Evolutionary conservation across 2,329 filamentous ascomycete genomes (phyloP).

Genomic region (Ilyonectria destructans): DNA sequence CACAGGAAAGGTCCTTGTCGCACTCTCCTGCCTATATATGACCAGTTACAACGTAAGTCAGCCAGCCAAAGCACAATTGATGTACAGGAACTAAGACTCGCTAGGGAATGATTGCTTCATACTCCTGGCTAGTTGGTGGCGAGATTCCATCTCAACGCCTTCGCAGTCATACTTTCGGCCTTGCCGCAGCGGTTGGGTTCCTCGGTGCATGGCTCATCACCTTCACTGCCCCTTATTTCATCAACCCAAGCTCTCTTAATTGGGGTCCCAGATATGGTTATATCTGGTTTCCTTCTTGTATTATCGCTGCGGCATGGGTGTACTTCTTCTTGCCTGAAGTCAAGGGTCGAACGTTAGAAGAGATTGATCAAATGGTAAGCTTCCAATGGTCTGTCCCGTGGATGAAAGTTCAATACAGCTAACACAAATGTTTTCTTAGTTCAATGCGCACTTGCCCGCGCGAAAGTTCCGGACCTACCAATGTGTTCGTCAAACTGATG

Average conservation of each 20-base stretch:
- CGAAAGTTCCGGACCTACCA: slow-evolving; percentile 38
- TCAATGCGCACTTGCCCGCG: slow-evolving; percentile 36
- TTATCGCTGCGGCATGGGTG: slow-evolving; percentile 40
- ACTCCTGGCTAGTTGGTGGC: slow-evolving; percentile 44
- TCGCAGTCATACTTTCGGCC: slow-evolving; percentile 43
- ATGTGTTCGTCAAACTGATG: neutral
- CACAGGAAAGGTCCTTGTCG: slow-evolving; percentile 42
- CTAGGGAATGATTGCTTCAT: slow-evolving; percentile 46
- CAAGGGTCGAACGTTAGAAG: slow-evolving; percentile 43
- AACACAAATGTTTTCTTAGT: slow-evolving; percentile 18
- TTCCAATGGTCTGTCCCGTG: accelerated
- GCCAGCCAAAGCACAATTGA: accelerated
- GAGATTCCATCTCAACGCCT: slow-evolving; percentile 46
- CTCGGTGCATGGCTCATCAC: slow-evolving; percentile 45
- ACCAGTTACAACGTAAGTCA: slow-evolving; percentile 41
- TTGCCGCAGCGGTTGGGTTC: slow-evolving; percentile 40
- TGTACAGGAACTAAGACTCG: accelerated
- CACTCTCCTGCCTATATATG: slow-evolving; percentile 45
- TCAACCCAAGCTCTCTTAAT: slow-evolving; percentile 43
- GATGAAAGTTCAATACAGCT: neutral
- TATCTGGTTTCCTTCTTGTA: slow-evolving; percentile 45
- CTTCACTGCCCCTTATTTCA: slow-evolving; percentile 45
- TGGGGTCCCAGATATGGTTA: slow-evolving; percentile 46
- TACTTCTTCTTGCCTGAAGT: slow-evolving; percentile 42
- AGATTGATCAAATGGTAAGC: slow-evolving; percentile 44